Conservation (phyloP, 192 early-diverging fungal genomes). For the Glomus cerebriforme region DNA sequence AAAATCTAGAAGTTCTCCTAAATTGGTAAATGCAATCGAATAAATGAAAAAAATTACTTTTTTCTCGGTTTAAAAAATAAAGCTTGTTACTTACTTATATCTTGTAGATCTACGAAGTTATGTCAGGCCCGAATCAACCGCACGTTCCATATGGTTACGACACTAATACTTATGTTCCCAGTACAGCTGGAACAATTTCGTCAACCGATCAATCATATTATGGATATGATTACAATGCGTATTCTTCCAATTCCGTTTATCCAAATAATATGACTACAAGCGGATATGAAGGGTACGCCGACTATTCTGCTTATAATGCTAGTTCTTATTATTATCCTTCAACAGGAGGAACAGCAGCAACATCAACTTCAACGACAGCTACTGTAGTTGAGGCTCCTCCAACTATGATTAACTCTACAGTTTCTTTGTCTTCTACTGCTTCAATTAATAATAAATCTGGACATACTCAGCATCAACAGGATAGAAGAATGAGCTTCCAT, state of each 20-base stretch:
- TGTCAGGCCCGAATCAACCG: slow-evolving; percentile 11
- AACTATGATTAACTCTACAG: slow-evolving; percentile 7
- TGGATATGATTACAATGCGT: slow-evolving; percentile 11
- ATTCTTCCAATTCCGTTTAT: slow-evolving; percentile 2
- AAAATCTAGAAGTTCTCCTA: neutral
- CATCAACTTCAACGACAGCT: slow-evolving; percentile 7
- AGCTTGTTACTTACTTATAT: too few relatives aligned
- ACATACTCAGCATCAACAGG: neutral
- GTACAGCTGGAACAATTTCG: neutral
- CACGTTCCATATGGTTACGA: slow-evolving; percentile 1
- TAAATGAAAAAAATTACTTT: too few relatives aligned
- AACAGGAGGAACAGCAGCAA: neutral
- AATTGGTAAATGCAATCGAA: neutral
- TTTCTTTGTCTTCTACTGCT: neutral
- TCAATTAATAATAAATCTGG: slow-evolving; percentile 11
- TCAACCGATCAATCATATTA: slow-evolving; percentile 18
- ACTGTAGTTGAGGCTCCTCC: slow-evolving; percentile 27
- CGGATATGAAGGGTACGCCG: neutral
- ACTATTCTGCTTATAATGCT: neutral
- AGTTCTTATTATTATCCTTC: slow-evolving; percentile 22
- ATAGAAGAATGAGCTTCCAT: slow-evolving; percentile 11
- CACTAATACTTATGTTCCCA: neutral
- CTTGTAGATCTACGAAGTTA: neutral
- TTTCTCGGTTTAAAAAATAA: too few relatives aligned
- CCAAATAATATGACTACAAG: neutral